Evolutionary conservation across 2,329 filamentous ascomycete genomes (phyloP).

Genomic region (Phyllosticta citrichinensis): DNA sequence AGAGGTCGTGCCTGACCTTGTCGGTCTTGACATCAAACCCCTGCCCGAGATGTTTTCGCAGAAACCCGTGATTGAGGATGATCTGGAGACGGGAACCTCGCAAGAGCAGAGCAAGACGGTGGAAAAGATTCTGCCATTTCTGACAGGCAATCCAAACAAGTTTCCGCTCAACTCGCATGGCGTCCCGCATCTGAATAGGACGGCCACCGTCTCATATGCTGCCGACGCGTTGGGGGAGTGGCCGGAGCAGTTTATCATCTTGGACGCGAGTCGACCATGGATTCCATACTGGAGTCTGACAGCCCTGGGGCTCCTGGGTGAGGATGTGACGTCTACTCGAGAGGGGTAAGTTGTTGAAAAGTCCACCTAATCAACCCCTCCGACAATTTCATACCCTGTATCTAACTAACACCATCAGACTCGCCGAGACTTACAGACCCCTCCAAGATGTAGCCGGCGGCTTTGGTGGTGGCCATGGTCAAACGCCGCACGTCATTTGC

Average conservation of each 20-base stretch:
- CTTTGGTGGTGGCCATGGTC: constrained; percentile 89
- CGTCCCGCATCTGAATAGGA: constrained; percentile 62
- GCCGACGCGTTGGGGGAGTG: constrained; percentile 46
- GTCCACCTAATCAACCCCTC: background rate
- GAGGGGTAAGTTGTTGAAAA: constrained; percentile 39
- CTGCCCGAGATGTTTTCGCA: constrained; percentile 21
- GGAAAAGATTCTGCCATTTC: constrained; percentile 56
- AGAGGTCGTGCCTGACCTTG: constrained; percentile 1
- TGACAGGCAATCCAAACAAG: constrained; percentile 45
- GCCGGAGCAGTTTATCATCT: constrained; percentile 58
- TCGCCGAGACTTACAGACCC: constrained; percentile 64
- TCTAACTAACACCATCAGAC: constrained; percentile 28
- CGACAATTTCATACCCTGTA: too few relatives aligned
- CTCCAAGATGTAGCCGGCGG: constrained; percentile 79
- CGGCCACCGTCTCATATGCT: constrained; percentile 52
- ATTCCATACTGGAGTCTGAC: constrained; percentile 86
- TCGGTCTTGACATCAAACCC: constrained; percentile 14
- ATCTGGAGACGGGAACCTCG: constrained; percentile 58
- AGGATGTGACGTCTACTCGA: constrained; percentile 42
- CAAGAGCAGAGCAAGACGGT: constrained; percentile 58
- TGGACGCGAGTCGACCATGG: constrained; percentile 89
- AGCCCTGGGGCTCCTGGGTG: constrained; percentile 61
- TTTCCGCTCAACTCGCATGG: constrained; percentile 57
- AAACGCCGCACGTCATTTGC: constrained; percentile 77
- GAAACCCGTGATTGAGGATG: constrained; percentile 52